Evolutionary conservation across 2,329 filamentous ascomycete species (phyloP), one percentile per base, ranked within the genome.

Genomic region (Exophiala aquamarina): DNA sequence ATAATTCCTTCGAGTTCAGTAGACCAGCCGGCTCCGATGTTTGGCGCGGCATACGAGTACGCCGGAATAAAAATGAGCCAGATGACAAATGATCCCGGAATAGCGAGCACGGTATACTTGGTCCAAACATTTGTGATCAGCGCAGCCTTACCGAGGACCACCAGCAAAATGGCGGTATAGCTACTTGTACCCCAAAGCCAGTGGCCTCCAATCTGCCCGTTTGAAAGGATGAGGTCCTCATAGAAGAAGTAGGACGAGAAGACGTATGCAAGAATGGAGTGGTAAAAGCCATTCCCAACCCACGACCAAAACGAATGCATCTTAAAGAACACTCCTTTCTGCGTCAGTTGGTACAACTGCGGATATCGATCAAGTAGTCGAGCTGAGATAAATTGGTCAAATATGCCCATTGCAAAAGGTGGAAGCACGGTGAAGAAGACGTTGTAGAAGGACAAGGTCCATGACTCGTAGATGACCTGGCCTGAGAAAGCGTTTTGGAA

Each of bases 361-460:
- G 93, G 93, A 66, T 98, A 98, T 20, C 93, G 83, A 68, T 98
- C 93, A 10, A 98, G 78, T 17, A 98, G 76, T 18, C 93, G 84
- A 5, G 94, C 93, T 33, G 90, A 95, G 63, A 98, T 90, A 70
- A 94, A 97, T 66, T 98, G 94, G 67, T 98, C 94, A 56, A 96
- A 89, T 55, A 98, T 95, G 59, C 93, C 93, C 63, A 98, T 85
- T 1, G 89, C 92, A 50, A 98, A 85, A 1, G 93, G 93, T 13
- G 93, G 93, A 14, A 96, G 75, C 15, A 95, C 87, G 1, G 93
- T 98, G 73, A 95, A 98, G 67, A 98, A 87, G 67, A 98, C 90
- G 74, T 98, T 98, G 78, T 96, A 98, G 73, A 97, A 95, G 6
- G 92, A 95, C n/a, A 98, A 75, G 0, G 91, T 96, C 94, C 94